These are phyloP conservation scores for Polygonum maritimum DNA, from an alignment of 148 eudicot species.

Conservation along the genomic window DNA sequence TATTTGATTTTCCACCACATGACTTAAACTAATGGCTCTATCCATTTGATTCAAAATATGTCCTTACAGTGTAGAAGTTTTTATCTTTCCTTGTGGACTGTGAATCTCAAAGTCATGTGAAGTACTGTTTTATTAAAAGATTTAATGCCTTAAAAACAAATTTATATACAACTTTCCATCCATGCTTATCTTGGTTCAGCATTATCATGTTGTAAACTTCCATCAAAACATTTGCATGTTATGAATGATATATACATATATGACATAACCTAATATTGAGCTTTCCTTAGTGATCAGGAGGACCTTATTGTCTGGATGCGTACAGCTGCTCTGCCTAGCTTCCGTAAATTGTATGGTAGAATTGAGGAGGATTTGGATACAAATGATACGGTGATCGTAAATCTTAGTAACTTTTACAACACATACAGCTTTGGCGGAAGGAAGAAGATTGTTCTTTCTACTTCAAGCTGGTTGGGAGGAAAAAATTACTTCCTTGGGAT, in stretches of 20 bases:
- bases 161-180: not conserved
- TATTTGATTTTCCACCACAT: not conserved
- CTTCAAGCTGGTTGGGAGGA: conserved; percentile 68
- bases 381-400: conserved; percentile 38
- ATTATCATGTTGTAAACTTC: not conserved
- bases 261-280: not conserved
- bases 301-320: conserved; percentile 92
- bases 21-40: not conserved
- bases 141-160: not conserved
- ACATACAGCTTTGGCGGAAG: conserved; percentile 67
- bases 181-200: not conserved
- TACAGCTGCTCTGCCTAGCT: conserved; percentile 70
- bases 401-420: conserved; percentile 53
- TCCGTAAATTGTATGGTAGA: conserved; percentile 69
- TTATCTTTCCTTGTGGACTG: not conserved
- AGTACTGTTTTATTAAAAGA: not conserved
- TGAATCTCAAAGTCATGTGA: not conserved
- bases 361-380: conserved; percentile 57
- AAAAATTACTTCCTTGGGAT: conserved; percentile 62
- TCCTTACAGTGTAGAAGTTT: not conserved
- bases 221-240: not conserved
- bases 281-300: conserved; percentile 45
- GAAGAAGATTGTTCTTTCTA: conserved; percentile 62
- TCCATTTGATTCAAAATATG: not conserved
- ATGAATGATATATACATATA: not conserved